Conservation (phyloP, 2,329 filamentous ascomycete genomes). For the Hymenotorrendiella dingleyae region DNA sequence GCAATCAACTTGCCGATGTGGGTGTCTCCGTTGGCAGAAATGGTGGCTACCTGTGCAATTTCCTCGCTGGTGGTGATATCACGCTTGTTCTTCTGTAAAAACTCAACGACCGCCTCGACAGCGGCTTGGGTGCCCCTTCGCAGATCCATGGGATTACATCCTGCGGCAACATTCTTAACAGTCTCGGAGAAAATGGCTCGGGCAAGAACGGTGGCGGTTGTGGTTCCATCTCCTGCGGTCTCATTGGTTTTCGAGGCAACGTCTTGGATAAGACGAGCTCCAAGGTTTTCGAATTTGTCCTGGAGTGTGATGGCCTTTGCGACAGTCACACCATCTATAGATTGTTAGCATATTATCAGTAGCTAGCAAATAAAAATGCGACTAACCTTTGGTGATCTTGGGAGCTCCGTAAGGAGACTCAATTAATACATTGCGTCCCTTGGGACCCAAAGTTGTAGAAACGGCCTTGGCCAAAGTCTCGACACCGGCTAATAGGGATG, state of each 20-base stretch:
- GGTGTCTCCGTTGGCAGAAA: slow-evolving; percentile 92
- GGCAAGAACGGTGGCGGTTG: slow-evolving; percentile 92
- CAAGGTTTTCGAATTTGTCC: slow-evolving; percentile 99
- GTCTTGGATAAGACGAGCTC: slow-evolving; percentile 92
- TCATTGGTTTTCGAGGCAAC: slow-evolving; percentile 99
- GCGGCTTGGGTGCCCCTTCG: slow-evolving; percentile 95
- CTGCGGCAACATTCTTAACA: slow-evolving; percentile 98
- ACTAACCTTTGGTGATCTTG: slow-evolving; percentile 97
- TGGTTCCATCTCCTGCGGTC: slow-evolving; percentile 96
- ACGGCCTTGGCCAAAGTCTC: slow-evolving; percentile 96
- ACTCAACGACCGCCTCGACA: slow-evolving; percentile 90
- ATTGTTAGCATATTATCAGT: slow-evolving; percentile 7
- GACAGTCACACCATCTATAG: slow-evolving; percentile 76
- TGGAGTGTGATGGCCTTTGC: slow-evolving; percentile 86
- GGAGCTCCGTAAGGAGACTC: slow-evolving; percentile 98
- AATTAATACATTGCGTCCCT: slow-evolving; percentile 97
- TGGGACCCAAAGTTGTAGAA: slow-evolving; percentile 91
- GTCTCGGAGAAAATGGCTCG: slow-evolving; percentile 99
- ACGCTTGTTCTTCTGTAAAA: slow-evolving; percentile 90
- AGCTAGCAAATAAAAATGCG: not conserved
- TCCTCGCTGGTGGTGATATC: slow-evolving; percentile 97
- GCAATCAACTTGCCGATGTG: slow-evolving; percentile 95
- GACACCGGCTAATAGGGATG: slow-evolving; percentile 83
- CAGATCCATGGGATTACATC: slow-evolving; percentile 99
- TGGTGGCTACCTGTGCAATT: slow-evolving; percentile 96